Evolutionary conservation across 352 stramenopile species (phyloP), one percentile per base, ranked within the genome.

Genomic region (Pythium aphanidermatum): DNA sequence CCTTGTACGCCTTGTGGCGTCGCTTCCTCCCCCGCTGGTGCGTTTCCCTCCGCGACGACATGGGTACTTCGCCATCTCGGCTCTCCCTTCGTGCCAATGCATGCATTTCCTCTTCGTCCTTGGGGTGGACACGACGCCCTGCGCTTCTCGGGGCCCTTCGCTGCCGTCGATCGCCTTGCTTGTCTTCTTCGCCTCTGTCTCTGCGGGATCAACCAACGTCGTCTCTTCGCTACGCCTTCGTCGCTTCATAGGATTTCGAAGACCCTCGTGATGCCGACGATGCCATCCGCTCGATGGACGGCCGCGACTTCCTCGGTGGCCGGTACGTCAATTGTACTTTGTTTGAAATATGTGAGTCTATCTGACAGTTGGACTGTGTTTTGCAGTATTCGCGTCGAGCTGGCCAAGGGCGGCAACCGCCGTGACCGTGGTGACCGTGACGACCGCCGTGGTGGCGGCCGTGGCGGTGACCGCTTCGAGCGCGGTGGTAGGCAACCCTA

Each of bases 261-360:
- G 81, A 93, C 72, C 81, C 81, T 47, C 78, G 81, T 56, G 81
- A 93, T 51, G 81, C 81, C 44, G 81, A 93, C 36, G 81, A 93
- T 49, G 74, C 81, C 34, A 93, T 93, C 63, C 77, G 75, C 59
- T 83, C 73, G 17, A 91, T 93, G 78, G 78, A 93, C 52, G 78
- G 78, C 41, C 77, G 74, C 24, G 81, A 93, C 57, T 88, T 91
- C 63, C 72, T 93, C 44, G 81, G 81, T 54, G 81, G 79, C 70
- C 70, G 78, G 79, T 92, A 67, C 49, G 38, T 31, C 32, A 3
- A 16, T 29, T 4, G 4, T 33, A 6, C 11, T 13, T 33, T 44
- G 11, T 17, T 19, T 20, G 34, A 3, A 37, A 10, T 28, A 12
- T 12, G 29, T 8, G 17, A 23, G 21, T 9, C 11, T 24, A 34